Evolutionary conservation across 352 stramenopile genomes (phyloP).

Genomic region (Phytophthora colocasiae): DNA sequence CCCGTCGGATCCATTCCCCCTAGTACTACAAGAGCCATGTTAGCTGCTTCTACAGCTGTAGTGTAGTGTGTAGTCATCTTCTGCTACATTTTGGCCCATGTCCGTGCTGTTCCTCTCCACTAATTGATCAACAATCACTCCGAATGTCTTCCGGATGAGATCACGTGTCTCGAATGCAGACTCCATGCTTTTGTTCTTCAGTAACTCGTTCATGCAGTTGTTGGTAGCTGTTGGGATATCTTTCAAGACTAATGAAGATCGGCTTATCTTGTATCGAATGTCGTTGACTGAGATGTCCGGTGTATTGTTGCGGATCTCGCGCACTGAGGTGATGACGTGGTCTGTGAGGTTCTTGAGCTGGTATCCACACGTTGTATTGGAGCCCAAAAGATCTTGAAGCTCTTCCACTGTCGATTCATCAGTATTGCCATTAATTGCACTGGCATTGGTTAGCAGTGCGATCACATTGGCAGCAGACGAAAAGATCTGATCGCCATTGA

Average conservation of each 20-base stretch:
- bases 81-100: slow-evolving; percentile 18
- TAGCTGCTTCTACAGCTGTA: slow-evolving; percentile 33
- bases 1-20: slow-evolving; percentile 47
- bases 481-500: slow-evolving; percentile 39
- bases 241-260: slow-evolving; percentile 28
- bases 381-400: slow-evolving; percentile 38
- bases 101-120: slow-evolving; percentile 27
- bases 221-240: slow-evolving; percentile 42
- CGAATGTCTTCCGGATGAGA: slow-evolving; percentile 36
- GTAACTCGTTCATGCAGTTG: slow-evolving; percentile 38
- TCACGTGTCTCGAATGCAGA: slow-evolving; percentile 39
- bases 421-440: slow-evolving; percentile 6
- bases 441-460: slow-evolving; percentile 27
- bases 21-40: slow-evolving; percentile 44
- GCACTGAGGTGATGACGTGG: slow-evolving; percentile 27
- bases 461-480: slow-evolving; percentile 30
- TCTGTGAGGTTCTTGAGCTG: slow-evolving; percentile 43
- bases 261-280: slow-evolving; percentile 34
- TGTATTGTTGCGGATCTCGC: slow-evolving; percentile 25
- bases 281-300: slow-evolving; percentile 22
- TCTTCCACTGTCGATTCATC: slow-evolving; percentile 30
- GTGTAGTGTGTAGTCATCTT: slow-evolving; percentile 42
- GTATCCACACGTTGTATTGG: slow-evolving; percentile 39
- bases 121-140: slow-evolving; percentile 39
- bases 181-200: slow-evolving; percentile 23